These are phyloP conservation scores for Alternaria rosae DNA, from an alignment of 2,329 filamentous ascomycete genomes.

Conservation along the genomic window DNA sequence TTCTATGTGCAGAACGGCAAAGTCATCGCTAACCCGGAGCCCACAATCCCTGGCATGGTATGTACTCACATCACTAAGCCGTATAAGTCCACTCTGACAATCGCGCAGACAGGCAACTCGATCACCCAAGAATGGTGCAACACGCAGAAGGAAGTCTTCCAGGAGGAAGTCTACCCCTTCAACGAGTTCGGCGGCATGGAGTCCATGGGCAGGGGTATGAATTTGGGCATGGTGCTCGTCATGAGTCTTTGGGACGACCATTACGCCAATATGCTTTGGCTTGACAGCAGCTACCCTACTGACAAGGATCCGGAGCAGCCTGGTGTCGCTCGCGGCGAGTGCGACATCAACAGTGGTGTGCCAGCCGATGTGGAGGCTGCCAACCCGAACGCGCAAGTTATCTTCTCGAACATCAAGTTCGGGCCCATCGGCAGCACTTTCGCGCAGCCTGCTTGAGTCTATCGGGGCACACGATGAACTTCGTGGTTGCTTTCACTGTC, in stretches of 20 bases:
- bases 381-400: slow-evolving; percentile 30
- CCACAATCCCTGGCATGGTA: slow-evolving; percentile 54
- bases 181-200: slow-evolving; percentile 63
- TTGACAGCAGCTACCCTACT: slow-evolving; percentile 70
- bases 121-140: slow-evolving; percentile 42
- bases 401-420: slow-evolving; percentile 41
- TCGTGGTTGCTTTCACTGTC: too few relatives aligned
- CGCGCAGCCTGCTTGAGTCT: slow-evolving; percentile 29
- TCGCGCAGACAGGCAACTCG: slow-evolving; percentile 30
- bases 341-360: slow-evolving; percentile 31
- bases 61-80: not conserved
- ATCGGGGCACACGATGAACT: not conserved
- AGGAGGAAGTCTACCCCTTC: slow-evolving; percentile 56
- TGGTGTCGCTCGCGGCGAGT: slow-evolving; percentile 42
- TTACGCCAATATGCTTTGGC: slow-evolving; percentile 74
- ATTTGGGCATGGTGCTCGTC: slow-evolving; percentile 67
- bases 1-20: slow-evolving; percentile 59
- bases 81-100: not conserved
- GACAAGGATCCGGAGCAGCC: slow-evolving; percentile 35
- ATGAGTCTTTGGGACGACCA: slow-evolving; percentile 71
- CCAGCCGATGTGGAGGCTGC: slow-evolving; percentile 36
- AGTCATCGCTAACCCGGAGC: slow-evolving; percentile 55
- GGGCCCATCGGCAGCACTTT: slow-evolving; percentile 42
- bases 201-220: slow-evolving; percentile 63
- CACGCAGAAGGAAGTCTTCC: slow-evolving; percentile 37